These are phyloP conservation scores for Ophiostoma australiae DNA, from an alignment of 2,329 filamentous ascomycete genomes.

Conservation along the genomic window DNA sequence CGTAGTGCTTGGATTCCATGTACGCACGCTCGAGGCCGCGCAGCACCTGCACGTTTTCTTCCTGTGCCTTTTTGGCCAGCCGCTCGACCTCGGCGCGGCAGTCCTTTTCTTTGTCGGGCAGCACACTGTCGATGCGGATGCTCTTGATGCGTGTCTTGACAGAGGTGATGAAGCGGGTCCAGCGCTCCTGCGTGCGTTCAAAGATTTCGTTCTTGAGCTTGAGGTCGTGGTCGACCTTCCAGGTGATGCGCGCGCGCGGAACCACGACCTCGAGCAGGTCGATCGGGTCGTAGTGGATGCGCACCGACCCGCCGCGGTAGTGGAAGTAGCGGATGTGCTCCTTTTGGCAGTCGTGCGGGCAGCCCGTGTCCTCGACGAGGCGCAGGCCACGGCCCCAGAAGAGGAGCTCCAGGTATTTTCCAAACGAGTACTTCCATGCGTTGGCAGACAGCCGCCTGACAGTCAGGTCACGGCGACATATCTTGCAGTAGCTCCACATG, in stretches of 20 bases:
- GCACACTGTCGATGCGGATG: constrained; percentile 86
- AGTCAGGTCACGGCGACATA: constrained; percentile 84
- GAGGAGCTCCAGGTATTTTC: constrained; percentile 94
- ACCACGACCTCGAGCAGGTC: constrained; percentile 93
- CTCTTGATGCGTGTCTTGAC: constrained; percentile 77
- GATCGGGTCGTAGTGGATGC: constrained; percentile 88
- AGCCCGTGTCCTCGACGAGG: constrained; percentile 59
- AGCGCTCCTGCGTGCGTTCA: constrained; percentile 70
- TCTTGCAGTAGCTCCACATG: constrained; percentile 97
- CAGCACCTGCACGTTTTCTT: constrained; percentile 71
- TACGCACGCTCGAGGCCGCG: constrained; percentile 83
- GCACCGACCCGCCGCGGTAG: constrained; percentile 75
- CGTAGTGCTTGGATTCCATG: constrained; percentile 91
- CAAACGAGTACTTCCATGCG: constrained; percentile 97
- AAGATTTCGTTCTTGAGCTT: constrained; percentile 91
- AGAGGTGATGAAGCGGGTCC: constrained; percentile 81
- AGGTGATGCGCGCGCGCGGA: constrained; percentile 81
- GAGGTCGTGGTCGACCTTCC: constrained; percentile 95
- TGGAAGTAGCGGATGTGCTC: constrained; percentile 94
- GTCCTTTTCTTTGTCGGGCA: constrained; percentile 77
- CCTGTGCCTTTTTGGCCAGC: constrained; percentile 71
- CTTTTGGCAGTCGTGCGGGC: constrained; percentile 85
- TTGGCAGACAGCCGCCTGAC: constrained; percentile 86
- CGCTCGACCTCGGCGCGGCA: constrained; percentile 78
- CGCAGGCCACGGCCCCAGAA: constrained; percentile 89